Evolutionary conservation across 495 filamentous ascomycete genomes (phyloP).

Genomic region (Pyrenula aspistea): DNA sequence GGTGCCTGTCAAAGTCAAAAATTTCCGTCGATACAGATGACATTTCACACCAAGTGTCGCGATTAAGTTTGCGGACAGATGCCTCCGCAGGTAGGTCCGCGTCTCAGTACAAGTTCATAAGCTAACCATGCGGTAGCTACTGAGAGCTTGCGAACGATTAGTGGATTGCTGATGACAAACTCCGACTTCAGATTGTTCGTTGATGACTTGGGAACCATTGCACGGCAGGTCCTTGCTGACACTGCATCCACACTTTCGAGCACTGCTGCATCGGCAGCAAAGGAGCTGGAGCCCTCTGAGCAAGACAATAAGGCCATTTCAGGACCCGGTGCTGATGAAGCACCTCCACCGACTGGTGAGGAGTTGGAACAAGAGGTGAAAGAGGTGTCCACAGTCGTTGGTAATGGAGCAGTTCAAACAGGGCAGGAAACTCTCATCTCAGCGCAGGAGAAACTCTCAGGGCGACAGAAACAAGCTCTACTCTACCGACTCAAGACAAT

Average conservation of each 20-base stretch:
- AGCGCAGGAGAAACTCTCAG: conserved; percentile 50
- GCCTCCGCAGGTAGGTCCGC: conserved; percentile 55
- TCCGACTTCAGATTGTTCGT: conserved; percentile 82
- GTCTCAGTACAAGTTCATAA: background rate
- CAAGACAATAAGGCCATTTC: conserved; percentile 45
- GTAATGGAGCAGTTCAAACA: conserved; percentile 51
- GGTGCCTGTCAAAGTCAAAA: conserved; percentile 64
- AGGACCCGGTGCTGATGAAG: conserved; percentile 43
- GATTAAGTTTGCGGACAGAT: conserved; percentile 62
- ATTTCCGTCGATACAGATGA: conserved; percentile 58
- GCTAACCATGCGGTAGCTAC: conserved; percentile 42
- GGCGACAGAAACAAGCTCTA: conserved; percentile 60
- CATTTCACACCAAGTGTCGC: conserved; percentile 47
- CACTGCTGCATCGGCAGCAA: conserved; percentile 58
- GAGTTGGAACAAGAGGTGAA: conserved; percentile 49
- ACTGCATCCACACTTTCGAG: conserved; percentile 67
- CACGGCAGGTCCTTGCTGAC: conserved; percentile 76
- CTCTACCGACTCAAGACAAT: conserved; percentile 62
- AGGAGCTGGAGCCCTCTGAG: conserved; percentile 54
- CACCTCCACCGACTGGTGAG: conserved; percentile 38
- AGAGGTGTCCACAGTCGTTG: conserved; percentile 52
- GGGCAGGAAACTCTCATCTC: conserved; percentile 54
- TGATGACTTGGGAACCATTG: conserved; percentile 67
- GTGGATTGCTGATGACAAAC: conserved; percentile 74
- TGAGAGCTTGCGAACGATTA: conserved; percentile 71